These are phyloP conservation scores for Epichloe amarillans DNA, from an alignment of 2,329 filamentous ascomycete genomes.

Conservation along the genomic window DNA sequence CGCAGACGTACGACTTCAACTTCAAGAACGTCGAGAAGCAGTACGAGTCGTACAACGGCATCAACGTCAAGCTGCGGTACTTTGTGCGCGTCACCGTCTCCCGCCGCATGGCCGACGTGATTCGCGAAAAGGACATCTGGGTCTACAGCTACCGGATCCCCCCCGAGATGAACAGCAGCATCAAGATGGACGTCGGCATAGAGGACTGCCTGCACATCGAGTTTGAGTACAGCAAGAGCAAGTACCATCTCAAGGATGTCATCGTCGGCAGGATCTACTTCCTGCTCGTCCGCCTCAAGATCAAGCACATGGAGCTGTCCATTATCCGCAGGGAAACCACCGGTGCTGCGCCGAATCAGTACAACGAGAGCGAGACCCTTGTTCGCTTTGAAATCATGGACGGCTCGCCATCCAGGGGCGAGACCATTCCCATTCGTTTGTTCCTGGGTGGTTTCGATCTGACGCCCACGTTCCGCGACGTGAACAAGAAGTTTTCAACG, in stretches of 20 bases:
- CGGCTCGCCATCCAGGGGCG: constrained; percentile 88
- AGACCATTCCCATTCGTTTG: constrained; percentile 88
- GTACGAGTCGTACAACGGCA: constrained; percentile 99
- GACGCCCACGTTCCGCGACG: constrained; percentile 95
- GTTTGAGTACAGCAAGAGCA: constrained; percentile 98
- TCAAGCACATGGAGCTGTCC: constrained; percentile 98
- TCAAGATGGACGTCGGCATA: constrained; percentile 99
- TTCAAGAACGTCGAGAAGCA: constrained; percentile 99
- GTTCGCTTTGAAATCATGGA: constrained; percentile 99
- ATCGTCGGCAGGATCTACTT: constrained; percentile 99
- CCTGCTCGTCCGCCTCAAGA: constrained; percentile 90
- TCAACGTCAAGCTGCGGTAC: constrained; percentile 98
- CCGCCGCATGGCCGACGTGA: constrained; percentile 91
- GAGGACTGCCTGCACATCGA: constrained; percentile 99
- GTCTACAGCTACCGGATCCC: constrained; percentile 98
- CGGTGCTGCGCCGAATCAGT: constrained; percentile 92
- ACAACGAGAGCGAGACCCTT: constrained; percentile 97
- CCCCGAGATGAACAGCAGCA: constrained; percentile 93
- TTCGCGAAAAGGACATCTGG: constrained; percentile 99
- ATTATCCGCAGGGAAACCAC: constrained; percentile 98
- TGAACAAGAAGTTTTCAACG: constrained; percentile 99
- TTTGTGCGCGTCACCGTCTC: constrained; percentile 96
- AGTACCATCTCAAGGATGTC: constrained; percentile 98
- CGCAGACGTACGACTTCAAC: constrained; percentile 97
- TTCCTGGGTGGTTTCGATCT: constrained; percentile 97